phyloP scores from a whole-genome alignment of 2,329 filamentous ascomycete species.

The Cryphonectria naterciae region DNA sequence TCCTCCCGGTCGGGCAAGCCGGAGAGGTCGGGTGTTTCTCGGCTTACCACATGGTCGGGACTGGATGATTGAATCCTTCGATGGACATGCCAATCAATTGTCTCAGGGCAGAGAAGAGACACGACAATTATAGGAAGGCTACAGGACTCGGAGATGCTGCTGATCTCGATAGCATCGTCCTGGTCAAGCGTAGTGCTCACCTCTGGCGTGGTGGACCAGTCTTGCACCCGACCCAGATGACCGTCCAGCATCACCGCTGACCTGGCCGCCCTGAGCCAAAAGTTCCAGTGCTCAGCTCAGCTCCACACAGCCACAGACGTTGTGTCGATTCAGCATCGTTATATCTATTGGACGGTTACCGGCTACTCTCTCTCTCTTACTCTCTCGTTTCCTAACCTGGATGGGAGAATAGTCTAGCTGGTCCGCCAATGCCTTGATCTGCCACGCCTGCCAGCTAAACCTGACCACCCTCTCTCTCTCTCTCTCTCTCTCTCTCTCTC shows the following conservation, averaged over 20 bases:
- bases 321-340: background rate
- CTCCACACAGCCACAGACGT: conserved; percentile 6
- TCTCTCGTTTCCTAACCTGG: background rate
- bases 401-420: background rate
- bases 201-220: background rate
- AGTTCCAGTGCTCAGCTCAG: background rate
- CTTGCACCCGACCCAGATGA: background rate
- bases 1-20: background rate
- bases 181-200: conserved; percentile 3
- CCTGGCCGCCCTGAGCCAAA: background rate
- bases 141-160: background rate
- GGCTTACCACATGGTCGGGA: conserved; percentile 7
- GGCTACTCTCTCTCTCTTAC: background rate
- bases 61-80: background rate
- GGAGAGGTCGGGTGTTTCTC: background rate
- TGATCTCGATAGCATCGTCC: background rate
- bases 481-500: too few species aligned
- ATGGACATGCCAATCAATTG: background rate
- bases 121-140: background rate
- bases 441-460: background rate
- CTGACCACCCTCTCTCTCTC: background rate
- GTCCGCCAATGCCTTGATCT: background rate
- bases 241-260: background rate
- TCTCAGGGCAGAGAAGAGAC: background rate
- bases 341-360: background rate